Base-by-base conservation (phyloP, 208 protist genomes). In the Vickermania ingenoplastis region DNA sequence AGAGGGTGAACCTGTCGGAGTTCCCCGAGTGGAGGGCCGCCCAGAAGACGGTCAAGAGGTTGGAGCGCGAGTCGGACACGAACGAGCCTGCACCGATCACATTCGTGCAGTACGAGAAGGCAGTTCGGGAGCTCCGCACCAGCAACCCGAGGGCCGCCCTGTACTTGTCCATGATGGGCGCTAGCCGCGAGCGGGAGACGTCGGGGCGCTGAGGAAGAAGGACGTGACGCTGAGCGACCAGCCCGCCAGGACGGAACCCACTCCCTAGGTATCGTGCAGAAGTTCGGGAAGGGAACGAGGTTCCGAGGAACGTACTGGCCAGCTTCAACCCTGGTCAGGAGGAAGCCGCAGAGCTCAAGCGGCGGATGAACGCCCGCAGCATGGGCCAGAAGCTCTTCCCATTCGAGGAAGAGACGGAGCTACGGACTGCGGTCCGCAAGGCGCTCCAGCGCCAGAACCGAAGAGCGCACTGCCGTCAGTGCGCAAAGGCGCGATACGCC, bases 401-500 rank as follows among this genome's bases (percentile, higher is more conserved):
- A n/a, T n/a, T n/a, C n/a, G n/a, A n/a, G n/a, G n/a, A n/a, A n/a
- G n/a, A n/a, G n/a, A n/a, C n/a, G n/a, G n/a, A n/a, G n/a, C n/a
- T n/a, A n/a, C 36, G 36, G 36, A 45, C 36, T 45, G 36, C 36
- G 50, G 50, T 27, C 21, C 50, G 50, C 21, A 26, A 5, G 50
- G 50, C 50, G 24, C 50, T 54, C 50, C 13, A 54, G 50, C 13
- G 22, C 13, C 13, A 17, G 21, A 26, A 54, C 50, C 50, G 21
- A 26, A 54, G 24, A 54, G 13, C 21, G 24, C 50, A 21, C 50
- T 54, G 13, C 23, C 50, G 21, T 54, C 50, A 26, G n/a, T 54
- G 21, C 50, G 50, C 21, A 54, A 54, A 28, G 50, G 50, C 21
- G 23, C 50, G n/a, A 54, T 54, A 17, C 50, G 50, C 21, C 50